Evolutionary conservation across 2,329 filamentous ascomycete species (phyloP), one percentile per base, ranked within the genome.

Genomic region (Emmonsia crescens): DNA sequence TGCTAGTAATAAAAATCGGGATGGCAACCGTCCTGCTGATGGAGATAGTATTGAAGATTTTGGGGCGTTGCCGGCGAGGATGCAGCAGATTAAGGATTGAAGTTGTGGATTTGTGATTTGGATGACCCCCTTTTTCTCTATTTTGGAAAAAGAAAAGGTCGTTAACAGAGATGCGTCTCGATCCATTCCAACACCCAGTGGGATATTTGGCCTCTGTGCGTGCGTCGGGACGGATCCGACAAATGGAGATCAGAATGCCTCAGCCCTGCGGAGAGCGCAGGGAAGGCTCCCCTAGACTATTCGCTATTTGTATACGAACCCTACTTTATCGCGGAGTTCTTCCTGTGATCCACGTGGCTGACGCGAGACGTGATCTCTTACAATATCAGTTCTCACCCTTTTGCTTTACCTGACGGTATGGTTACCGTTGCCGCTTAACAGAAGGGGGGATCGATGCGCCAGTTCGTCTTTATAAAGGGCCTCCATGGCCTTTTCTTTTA

Each of bases 1-100:
- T 21, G 60, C 66, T 12, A 66, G 70, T 60, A 67, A 69, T 61
- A 66, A 68, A 59, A 65, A 67, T 27, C 68, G 68, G 12, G 63
- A 66, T 60, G 67, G 68, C 36, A 74, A 72, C 64, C 67, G 73
- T 40, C 59, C 66, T 60, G 65, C 68, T 29, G 49, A 33, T 19
- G 33, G 21, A n/a, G 59, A 36, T n/a, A 60, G 42, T 55, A 60
- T 79, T 68, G 79, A 82, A 66, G 76, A 79, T 67, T 76, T 77
- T 57, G 78, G 74, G 63, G 68, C 76, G 31, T 66, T 79, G 61
- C 75, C 69, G 42, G 69, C 75, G 44, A 74, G 75, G 59, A 72
- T 65, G 48, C 49, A 61, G 52, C 61, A 60, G 55, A 49, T 49
- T 31, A 52, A 21, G 42, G 27, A 54, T 24, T 64, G 63, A 64